These are phyloP conservation scores for Blastobotrys muscicola DNA, from an alignment of 805 yeast species.

Conservation along the genomic window DNA sequence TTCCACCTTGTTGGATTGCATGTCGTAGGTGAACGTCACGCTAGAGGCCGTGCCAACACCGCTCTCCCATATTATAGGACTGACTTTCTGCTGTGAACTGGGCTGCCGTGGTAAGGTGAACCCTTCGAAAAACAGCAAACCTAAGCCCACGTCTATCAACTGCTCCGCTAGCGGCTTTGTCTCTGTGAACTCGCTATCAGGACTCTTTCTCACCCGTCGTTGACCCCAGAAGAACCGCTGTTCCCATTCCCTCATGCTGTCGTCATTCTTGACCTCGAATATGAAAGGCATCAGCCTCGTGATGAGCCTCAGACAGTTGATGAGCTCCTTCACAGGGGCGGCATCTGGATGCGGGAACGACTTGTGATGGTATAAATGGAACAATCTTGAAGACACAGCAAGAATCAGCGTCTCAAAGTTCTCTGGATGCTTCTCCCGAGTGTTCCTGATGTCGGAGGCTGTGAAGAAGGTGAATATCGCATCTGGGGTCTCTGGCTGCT, in stretches of 20 bases:
- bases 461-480: constrained; percentile 54
- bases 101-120: constrained; percentile 38
- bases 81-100: constrained; percentile 18
- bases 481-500: constrained; percentile 39
- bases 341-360: constrained; percentile 21
- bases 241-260: constrained; percentile 28
- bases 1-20: constrained; percentile 61
- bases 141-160: constrained; percentile 32
- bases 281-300: constrained; percentile 58
- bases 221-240: constrained; percentile 38
- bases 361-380: constrained; percentile 20
- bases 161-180: constrained; percentile 26
- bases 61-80: constrained; percentile 61
- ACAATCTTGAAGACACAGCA: constrained; percentile 29
- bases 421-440: constrained; percentile 47
- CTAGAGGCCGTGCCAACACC: constrained; percentile 50
- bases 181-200: constrained; percentile 5
- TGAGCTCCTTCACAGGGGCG: constrained; percentile 31
- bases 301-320: constrained; percentile 56
- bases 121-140: constrained; percentile 45
- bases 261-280: constrained; percentile 39
- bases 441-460: constrained; percentile 45
- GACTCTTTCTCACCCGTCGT: constrained; percentile 1
- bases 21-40: constrained; percentile 29
- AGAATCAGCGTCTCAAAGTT: constrained; percentile 50